Base-by-base conservation (phyloP, 768 basidiomycete genomes). In the Kwoniella heveanensis region DNA sequence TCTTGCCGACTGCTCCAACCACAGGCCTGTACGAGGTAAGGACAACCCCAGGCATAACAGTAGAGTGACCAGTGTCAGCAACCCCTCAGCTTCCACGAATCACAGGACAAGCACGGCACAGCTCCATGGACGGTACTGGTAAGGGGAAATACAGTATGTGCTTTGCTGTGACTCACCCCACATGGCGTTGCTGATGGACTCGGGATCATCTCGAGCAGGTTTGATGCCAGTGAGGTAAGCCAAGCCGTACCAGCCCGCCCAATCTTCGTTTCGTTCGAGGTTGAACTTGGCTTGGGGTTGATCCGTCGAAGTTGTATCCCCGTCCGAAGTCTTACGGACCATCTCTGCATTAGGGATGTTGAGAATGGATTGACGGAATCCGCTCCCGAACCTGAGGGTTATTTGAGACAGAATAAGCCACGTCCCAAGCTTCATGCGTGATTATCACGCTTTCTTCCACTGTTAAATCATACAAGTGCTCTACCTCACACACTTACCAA, bases 91-190 rank as follows among this genome's bases (percentile, higher is more conserved):
- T n/a, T n/a, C n/a, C n/a, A n/a, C n/a, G n/a, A n/a, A n/a, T n/a
- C n/a, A n/a, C n/a, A 32, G 32, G 13, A 32, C 32, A 32, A 32
- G 32, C 5, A 32, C 32, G 32, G 21, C n/a, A n/a, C n/a, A n/a
- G n/a, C n/a, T n/a, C n/a, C n/a, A n/a, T n/a, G n/a, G n/a, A n/a
- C n/a, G n/a, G n/a, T n/a, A n/a, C n/a, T n/a, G n/a, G n/a, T n/a
- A n/a, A n/a, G n/a, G n/a, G n/a, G n/a, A n/a, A n/a, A n/a, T n/a
- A n/a, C n/a, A n/a, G n/a, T n/a, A n/a, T n/a, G n/a, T n/a, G n/a
- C n/a, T n/a, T n/a, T n/a, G n/a, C n/a, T n/a, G n/a, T n/a, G 19
- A 57, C 55, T 57, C 21, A 57, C 55, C 29, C 55, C 55, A 57
- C 15, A 57, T 26, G 6, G 19, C 37, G 17, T 46, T 7, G 29